A percentile compares a stretch with the other conserved stretches of the same genome.
Conservation (phyloP, 495 filamentous ascomycete species). For the Neurospora terricola region DNA sequence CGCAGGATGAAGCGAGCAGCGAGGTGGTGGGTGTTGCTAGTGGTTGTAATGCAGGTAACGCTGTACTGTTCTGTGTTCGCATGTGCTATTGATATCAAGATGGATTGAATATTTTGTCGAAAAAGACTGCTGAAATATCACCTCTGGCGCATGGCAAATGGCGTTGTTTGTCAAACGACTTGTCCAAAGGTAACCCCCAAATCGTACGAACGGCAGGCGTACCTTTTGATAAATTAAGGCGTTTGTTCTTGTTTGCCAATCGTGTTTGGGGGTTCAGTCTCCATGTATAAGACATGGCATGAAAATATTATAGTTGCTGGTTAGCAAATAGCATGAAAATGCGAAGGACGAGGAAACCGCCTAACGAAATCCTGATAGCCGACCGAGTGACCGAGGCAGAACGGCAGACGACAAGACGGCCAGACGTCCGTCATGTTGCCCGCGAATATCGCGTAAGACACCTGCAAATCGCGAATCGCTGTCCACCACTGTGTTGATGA, state of each 20-base stretch:
- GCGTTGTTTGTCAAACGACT: not conserved
- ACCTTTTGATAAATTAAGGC: not conserved
- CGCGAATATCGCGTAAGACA: not conserved
- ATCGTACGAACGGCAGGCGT: not conserved
- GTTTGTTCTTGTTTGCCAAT: not conserved
- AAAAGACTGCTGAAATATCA: not conserved
- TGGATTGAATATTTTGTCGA: no score
- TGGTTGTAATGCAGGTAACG: no score
- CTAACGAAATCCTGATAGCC: not conserved
- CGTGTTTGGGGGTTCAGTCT: not conserved
- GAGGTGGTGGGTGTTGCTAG: not conserved
- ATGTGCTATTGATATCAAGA: not conserved
- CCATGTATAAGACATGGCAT: not conserved
- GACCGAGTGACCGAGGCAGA: not conserved
- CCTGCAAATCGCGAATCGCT: not conserved
- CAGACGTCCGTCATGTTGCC: not conserved
- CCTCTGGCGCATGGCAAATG: not conserved
- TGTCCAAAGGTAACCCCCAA: not conserved
- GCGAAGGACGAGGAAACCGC: no score
- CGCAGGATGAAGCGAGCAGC: not conserved
- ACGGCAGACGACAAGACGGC: not conserved
- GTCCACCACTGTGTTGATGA: not conserved
- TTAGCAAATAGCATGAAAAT: not conserved
- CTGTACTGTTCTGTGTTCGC: not conserved
- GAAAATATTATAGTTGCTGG: not conserved